These are phyloP conservation scores for Russula brevipes DNA, from an alignment of 768 basidiomycete genomes.

Conservation along the genomic window DNA sequence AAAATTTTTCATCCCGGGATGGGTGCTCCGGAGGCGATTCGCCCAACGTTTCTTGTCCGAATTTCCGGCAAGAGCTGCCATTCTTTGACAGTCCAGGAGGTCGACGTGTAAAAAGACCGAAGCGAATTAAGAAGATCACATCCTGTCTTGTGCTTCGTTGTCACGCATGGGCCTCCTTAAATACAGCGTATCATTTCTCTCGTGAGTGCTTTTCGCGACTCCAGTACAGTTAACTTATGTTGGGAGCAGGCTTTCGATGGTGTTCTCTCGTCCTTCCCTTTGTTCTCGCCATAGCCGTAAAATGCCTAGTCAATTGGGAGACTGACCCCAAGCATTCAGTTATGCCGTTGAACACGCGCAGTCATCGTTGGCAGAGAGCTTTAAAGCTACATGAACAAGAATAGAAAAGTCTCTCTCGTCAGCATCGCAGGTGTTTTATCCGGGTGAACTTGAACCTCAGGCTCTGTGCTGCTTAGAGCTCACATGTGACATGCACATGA, in stretches of 20 bases:
- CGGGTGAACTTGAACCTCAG: neutral
- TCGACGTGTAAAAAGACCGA: no score
- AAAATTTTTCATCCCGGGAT: no score
- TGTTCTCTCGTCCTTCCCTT: neutral
- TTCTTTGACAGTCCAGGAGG: neutral
- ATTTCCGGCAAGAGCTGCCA: neutral
- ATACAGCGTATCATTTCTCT: no score
- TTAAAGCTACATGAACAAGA: neutral
- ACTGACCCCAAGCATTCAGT: no score
- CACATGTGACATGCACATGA: no score
- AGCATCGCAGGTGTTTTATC: slow-evolving; percentile 8
- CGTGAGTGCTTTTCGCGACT: no score
- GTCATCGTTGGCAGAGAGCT: neutral
- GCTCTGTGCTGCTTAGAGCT: no score
- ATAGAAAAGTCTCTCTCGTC: neutral
- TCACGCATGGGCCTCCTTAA: no score
- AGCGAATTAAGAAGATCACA: no score
- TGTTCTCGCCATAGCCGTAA: neutral
- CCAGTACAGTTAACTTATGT: neutral
- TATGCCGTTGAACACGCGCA: neutral
- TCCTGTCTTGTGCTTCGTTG: no score
- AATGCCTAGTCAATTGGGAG: neutral
- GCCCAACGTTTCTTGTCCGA: no score
- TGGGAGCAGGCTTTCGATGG: neutral
- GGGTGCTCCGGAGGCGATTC: no score